Evolutionary conservation across 495 filamentous ascomycete species (phyloP).

Genomic region (Talaromyces borbonicus): DNA sequence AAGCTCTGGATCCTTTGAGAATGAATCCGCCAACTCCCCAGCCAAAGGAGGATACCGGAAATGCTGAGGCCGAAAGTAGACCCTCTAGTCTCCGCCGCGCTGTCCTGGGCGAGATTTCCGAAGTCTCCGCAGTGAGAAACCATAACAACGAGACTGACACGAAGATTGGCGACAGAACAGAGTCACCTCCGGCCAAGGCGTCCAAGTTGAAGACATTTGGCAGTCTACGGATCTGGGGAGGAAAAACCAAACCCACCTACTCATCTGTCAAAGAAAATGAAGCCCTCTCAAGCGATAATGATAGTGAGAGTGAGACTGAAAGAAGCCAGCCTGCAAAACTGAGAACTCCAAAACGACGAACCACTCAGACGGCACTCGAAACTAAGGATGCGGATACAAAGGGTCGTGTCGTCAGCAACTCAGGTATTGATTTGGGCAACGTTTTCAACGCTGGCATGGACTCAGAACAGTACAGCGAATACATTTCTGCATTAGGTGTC

Average conservation of each 20-base stretch:
- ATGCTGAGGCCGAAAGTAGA: constrained; percentile 10
- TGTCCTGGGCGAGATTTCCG: constrained; percentile 27
- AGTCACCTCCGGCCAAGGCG: constrained; percentile 20
- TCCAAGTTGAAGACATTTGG: constrained; percentile 13
- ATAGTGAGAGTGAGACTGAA: constrained; percentile 18
- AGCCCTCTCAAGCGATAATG: constrained; percentile 24
- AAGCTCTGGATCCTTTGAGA: constrained; percentile 26
- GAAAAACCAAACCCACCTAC: constrained; percentile 6
- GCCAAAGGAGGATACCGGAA: constrained; percentile 20
- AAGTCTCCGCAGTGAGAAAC: constrained; percentile 19
- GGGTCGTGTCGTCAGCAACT: constrained; percentile 44
- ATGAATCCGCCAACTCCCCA: constrained; percentile 46
- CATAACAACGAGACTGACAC: constrained; percentile 7
- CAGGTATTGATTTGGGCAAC: constrained; percentile 37
- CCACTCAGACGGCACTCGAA: constrained; percentile 15
- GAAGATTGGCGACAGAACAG: constrained; percentile 16
- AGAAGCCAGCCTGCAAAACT: constrained; percentile 8
- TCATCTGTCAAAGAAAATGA: constrained; percentile 28
- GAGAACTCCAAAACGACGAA: constrained; percentile 16
- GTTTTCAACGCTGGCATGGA: constrained; percentile 16
- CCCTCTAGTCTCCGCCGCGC: constrained; percentile 13
- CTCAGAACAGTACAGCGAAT: constrained; percentile 49
- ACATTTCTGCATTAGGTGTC: constrained; percentile 40
- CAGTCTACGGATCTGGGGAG: constrained; percentile 9
- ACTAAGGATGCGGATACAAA: constrained; percentile 30